These are phyloP conservation scores for Barnettozyma pratensis DNA, from an alignment of 805 yeast species.

Conservation along the genomic window DNA sequence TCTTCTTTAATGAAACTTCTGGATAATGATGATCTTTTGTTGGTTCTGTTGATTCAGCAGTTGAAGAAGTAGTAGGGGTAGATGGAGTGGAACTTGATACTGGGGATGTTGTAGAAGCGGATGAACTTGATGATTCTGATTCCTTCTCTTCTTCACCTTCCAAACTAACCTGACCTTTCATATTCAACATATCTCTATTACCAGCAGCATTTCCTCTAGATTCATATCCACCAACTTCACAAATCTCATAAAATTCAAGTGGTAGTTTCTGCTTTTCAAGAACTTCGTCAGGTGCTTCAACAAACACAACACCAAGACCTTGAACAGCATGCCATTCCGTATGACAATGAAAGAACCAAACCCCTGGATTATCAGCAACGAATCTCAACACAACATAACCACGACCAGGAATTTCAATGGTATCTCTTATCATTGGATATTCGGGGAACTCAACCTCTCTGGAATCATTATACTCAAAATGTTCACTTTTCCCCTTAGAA, in stretches of 20 bases:
- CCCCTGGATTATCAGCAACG: constrained; percentile 82
- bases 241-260: constrained; percentile 41
- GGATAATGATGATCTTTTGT: no score
- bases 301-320: constrained; percentile 66
- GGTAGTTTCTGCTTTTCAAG: constrained; percentile 37
- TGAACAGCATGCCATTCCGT: constrained; percentile 81
- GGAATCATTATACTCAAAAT: constrained; percentile 12
- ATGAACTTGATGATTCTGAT: background rate
- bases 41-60: background rate
- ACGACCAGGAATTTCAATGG: constrained; percentile 60
- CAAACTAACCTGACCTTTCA: constrained; percentile 39
- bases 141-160: background rate
- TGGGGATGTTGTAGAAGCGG: no score
- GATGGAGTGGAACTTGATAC: background rate
- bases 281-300: constrained; percentile 63
- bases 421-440: constrained; percentile 63
- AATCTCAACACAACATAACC: constrained; percentile 67
- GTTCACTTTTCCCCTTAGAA: constrained; percentile 39
- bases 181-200: constrained; percentile 46
- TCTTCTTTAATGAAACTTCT: constrained; percentile 16
- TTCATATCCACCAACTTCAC: constrained; percentile 42
- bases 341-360: constrained; percentile 93
- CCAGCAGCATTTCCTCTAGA: constrained; percentile 68
- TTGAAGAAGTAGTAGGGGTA: background rate
- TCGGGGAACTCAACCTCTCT: constrained; percentile 35